Conservation (phyloP, 305 asterid genomes). For the Rubia balearica region DNA sequence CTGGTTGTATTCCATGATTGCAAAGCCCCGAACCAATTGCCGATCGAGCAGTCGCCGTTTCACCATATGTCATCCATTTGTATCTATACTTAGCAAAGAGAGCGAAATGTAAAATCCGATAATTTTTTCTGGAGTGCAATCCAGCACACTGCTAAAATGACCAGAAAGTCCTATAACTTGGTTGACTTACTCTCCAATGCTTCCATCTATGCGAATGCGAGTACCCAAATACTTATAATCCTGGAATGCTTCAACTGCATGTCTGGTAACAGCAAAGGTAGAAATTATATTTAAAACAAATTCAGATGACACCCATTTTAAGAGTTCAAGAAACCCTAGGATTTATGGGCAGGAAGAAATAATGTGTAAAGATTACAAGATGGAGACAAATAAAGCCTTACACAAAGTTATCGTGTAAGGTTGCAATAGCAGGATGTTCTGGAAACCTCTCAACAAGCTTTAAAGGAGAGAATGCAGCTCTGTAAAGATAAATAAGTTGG, state of each 20-base stretch:
- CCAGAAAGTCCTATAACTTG: conserved; percentile 4
- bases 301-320: conserved; percentile 8
- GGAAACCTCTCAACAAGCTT: conserved; percentile 64
- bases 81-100: conserved; percentile 42
- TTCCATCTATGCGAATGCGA: conserved; percentile 86
- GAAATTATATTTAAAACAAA: conserved; percentile 2
- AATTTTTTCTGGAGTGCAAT: neutral
- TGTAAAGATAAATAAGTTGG: conserved; percentile 29
- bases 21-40: conserved; percentile 86
- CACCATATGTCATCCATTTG: conserved; percentile 98
- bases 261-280: conserved; percentile 37
- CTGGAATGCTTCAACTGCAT: conserved; percentile 65
- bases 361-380: neutral
- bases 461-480: conserved; percentile 78
- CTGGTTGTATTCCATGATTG: conserved; percentile 64
- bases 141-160: neutral
- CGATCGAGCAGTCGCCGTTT: conserved; percentile 75
- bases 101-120: conserved; percentile 5
- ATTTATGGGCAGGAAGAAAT: neutral
- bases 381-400: conserved; percentile 33
- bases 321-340: neutral
- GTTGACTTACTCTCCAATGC: conserved; percentile 85
- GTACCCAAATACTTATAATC: conserved; percentile 94
- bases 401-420: conserved; percentile 86
- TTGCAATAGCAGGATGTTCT: conserved; percentile 76